phyloP scores from a whole-genome alignment of 768 basidiomycete genomes.

The Suillus subaureus region DNA sequence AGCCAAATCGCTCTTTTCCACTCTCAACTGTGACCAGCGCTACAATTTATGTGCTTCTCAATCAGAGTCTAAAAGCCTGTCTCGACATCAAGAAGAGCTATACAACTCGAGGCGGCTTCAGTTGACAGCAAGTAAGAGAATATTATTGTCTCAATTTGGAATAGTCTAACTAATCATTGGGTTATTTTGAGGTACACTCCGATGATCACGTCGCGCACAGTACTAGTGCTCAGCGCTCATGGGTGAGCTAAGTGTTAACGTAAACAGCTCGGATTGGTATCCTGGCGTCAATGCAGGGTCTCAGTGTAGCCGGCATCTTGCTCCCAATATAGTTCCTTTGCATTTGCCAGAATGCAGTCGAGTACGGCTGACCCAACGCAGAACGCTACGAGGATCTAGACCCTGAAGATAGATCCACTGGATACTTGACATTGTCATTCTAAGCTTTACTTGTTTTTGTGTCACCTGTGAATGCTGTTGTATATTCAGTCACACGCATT shows the following conservation, averaged over 20 bases:
- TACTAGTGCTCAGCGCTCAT: neutral
- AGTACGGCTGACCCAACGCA: neutral
- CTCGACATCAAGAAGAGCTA: slow-evolving; percentile 1
- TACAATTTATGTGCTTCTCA: neutral
- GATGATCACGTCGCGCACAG: neutral
- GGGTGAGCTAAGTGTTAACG: neutral
- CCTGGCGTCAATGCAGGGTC: neutral
- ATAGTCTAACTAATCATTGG: neutral
- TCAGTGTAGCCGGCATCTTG: neutral
- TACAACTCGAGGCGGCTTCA: neutral
- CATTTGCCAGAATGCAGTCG: neutral
- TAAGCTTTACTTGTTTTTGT: neutral
- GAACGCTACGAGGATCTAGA: neutral
- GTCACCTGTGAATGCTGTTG: neutral
- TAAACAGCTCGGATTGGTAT: neutral
- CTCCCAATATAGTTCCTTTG: neutral
- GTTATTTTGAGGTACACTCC: neutral
- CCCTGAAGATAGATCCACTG: neutral
- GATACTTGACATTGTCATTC: neutral
- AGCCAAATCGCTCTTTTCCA: neutral
- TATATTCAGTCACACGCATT: neutral
- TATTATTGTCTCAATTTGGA: neutral
- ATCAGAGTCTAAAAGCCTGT: neutral
- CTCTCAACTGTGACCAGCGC: neutral
- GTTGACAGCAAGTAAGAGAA: neutral